phyloP scores from a whole-genome alignment of 108 stramenopile species.

The Pseudonitzschia delicatissima region DNA sequence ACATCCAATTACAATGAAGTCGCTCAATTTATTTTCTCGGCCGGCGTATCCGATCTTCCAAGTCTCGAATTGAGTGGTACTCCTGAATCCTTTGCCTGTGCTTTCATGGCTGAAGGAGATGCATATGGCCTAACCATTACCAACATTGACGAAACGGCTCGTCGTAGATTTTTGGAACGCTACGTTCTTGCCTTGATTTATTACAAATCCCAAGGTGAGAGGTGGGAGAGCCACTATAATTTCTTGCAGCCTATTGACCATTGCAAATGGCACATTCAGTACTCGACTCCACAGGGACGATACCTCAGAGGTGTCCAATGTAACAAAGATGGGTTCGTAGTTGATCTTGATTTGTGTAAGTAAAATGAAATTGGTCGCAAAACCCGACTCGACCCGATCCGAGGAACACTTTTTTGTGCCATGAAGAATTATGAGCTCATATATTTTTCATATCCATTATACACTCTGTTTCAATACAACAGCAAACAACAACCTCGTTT shows the following conservation, averaged over 20 bases:
- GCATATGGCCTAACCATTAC: background rate
- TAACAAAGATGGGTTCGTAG: conserved; percentile 16
- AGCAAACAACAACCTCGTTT: conserved; percentile 26
- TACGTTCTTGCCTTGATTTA: conserved; percentile 27
- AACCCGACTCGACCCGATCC: background rate
- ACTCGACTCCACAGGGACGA: background rate
- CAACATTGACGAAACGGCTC: background rate
- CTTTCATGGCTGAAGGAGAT: conserved; percentile 25
- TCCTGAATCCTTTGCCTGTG: conserved; percentile 5
- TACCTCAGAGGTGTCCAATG: conserved; percentile 19
- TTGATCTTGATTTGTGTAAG: conserved; percentile 26
- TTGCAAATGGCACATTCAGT: conserved; percentile 20
- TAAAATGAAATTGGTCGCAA: background rate
- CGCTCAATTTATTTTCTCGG: conserved; percentile 6
- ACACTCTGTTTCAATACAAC: background rate
- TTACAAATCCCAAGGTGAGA: conserved; percentile 16
- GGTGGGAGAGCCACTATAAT: conserved; percentile 16
- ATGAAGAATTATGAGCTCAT: too few species aligned
- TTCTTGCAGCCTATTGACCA: conserved; percentile 16
- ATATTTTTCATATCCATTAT: background rate
- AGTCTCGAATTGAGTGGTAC: conserved; percentile 1
- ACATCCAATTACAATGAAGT: background rate
- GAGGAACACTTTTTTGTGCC: too few species aligned
- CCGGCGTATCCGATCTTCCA: conserved; percentile 4
- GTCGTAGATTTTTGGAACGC: conserved; percentile 16